Base-by-base conservation (phyloP, 305 asterid genomes). In the Vinca major region DNA sequence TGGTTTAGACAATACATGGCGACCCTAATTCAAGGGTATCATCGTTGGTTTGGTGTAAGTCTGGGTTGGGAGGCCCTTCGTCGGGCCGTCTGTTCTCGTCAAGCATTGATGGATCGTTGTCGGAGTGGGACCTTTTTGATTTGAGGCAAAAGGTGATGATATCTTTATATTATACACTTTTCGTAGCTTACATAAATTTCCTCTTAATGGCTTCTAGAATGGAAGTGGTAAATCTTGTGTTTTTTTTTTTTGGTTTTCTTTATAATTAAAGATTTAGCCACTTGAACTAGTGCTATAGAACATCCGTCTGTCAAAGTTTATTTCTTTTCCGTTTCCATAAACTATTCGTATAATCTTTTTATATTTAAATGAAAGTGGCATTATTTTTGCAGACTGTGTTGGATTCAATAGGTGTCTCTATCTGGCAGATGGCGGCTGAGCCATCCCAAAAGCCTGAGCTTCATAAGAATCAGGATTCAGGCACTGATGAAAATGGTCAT, bases 371-470 rank as follows among this genome's bases (percentile, higher is more conserved):
- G n/a, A n/a, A n/a, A n/a, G 45, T 41, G 8, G 33, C 43, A 4
- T 75, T 65, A 14, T 64, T 69, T 51, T 68, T 83, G 83, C 91
- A 94, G 99, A 82, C 49, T 56, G 89, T 87, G 72, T 67, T 94
- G 74, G 98, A 89, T 71, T 82, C 94, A 3, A 80, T 88, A 6
- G 97, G 95, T 62, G 63, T 85, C 70, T 82, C 97, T 11, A 83
- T 93, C 66, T 90, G 97, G 97, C 94, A 93, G 82, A 86, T 90
- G 82, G 96, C 95, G 62, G 93, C 86, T 33, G 93, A 88, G 72
- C 93, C 96, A 36, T 53, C 70, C 63, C 69, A 48, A 64, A 80
- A 63, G 69, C 66, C 52, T n/a, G 77, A 73, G 57, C 69, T 56
- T 56, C 68, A 62, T 45, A 54, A 3, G 26, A 81, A 73, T 62